Percentiles rank a stretch among this genome's conserved stretches.
phyloP scores from a whole-genome alignment of 2,329 filamentous ascomycete genomes.

The Talaromyces sp. region DNA sequence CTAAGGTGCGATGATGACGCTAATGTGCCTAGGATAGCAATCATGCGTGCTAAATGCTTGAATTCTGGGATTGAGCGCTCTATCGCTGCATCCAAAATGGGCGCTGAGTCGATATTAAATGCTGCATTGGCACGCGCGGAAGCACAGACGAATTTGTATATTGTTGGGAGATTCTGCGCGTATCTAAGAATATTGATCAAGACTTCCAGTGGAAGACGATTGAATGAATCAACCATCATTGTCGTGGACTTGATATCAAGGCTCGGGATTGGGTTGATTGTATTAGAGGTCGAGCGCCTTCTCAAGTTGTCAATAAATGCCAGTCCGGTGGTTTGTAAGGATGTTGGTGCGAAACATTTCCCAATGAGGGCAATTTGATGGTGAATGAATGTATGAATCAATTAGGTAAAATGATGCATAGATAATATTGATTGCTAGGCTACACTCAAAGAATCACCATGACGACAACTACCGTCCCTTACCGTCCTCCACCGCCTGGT shows the following conservation, averaged over 20 bases:
- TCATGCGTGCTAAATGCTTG: neutral
- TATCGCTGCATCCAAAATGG: neutral
- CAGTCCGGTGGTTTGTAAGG: no score
- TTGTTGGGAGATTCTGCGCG: neutral
- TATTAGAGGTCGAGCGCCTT: no score
- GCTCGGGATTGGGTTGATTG: no score
- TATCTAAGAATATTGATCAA: neutral
- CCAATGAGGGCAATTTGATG: no score
- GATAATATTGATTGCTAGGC: no score
- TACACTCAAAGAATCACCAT: neutral
- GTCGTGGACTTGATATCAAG: no score
- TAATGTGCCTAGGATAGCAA: neutral
- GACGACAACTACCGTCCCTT: neutral
- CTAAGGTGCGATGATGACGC: neutral
- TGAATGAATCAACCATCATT: no score
- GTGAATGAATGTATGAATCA: no score
- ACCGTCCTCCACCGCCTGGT: no score
- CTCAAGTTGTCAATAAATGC: no score
- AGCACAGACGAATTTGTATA: neutral
- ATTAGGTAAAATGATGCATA: no score
- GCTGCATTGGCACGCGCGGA: neutral
- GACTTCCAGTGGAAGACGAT: neutral
- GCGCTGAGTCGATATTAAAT: neutral
- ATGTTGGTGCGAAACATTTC: no score
- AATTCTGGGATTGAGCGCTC: slow-evolving; percentile 1